Evolutionary conservation across 2,329 filamentous ascomycete species (phyloP), one percentile per base, ranked within the genome.

Genomic region (Nemania sp.): DNA sequence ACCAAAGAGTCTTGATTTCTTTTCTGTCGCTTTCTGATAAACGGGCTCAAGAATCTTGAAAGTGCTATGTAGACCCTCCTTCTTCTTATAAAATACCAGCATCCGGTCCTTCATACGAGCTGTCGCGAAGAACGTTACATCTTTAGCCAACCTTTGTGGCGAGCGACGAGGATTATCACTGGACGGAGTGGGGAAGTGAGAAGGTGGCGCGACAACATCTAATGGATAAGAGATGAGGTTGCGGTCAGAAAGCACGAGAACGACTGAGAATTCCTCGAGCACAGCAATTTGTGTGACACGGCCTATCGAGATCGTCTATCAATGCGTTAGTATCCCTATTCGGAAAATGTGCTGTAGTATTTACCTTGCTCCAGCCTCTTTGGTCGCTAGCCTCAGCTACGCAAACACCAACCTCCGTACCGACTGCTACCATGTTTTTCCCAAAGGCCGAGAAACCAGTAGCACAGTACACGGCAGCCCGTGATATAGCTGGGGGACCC

Each of bases 1-100:
- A 45, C 88, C 86, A 70, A 90, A 90, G 15, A 90, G 79, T 8
- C 93, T 89, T 4, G 89, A 88, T 75, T 91, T 93, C 83, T 92
- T 95, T 77, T 97, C 93, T 0, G 92, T 90, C 0, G 94, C 92
- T 78, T 97, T 98, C 73, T 98, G 94, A 76, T 96, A 92, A 27
- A 99, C 93, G 0, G 96, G 96, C 79, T 99, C 96, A 8, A 99
- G 88, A 13, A 99, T 94, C 82, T 94, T 98, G 87, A 99, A 98
- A 0, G 92, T 97, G 26, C 93, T 98, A 75, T 94, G 93, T 69
- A 98, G 86, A 29, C 92, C 92, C 78, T 98, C 96, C 70, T 93
- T 93, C 79, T 97, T 97, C 83, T 98, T 98, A 87, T 98, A 99
- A 79, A 99, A 95, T 29, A 99, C 90, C 7, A 99, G 84, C 72